phyloP scores from a whole-genome alignment of 306 rosid species.

The Coriaria nepalensis region DNA sequence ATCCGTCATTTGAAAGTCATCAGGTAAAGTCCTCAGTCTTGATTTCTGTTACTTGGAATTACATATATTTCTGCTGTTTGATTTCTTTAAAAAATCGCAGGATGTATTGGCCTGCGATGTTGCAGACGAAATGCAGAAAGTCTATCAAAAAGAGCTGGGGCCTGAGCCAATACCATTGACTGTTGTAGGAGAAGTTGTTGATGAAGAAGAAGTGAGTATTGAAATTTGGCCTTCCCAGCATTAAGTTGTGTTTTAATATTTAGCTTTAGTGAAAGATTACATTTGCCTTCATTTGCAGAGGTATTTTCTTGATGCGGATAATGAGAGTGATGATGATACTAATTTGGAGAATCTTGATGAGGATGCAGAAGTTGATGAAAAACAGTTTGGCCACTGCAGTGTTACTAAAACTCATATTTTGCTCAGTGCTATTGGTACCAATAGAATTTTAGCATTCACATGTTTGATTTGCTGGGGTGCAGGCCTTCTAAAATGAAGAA shows the following conservation, averaged over 20 bases:
- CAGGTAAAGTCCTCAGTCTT: slow-evolving; percentile 38
- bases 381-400: no score
- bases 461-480: slow-evolving; percentile 19
- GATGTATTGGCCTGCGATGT: slow-evolving; percentile 73
- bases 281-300: slow-evolving; percentile 26
- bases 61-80: slow-evolving; percentile 1
- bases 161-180: slow-evolving; percentile 84
- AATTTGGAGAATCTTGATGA: slow-evolving; percentile 29
- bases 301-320: slow-evolving; percentile 72
- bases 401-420: no score
- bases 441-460: neutral
- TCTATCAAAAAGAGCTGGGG: slow-evolving; percentile 77
- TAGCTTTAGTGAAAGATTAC: neutral
- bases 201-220: slow-evolving; percentile 75
- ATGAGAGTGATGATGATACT: slow-evolving; percentile 44
- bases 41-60: neutral
- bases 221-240: neutral
- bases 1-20: slow-evolving; percentile 70
- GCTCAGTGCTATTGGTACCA: neutral
- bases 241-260: neutral
- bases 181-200: slow-evolving; percentile 57
- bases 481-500: slow-evolving; percentile 46
- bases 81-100: slow-evolving; percentile 22
- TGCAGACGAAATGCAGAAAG: slow-evolving; percentile 82
- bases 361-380: slow-evolving; percentile 27